These are phyloP conservation scores for Cutaneotrichosporon sp. DNA, from an alignment of 1,284 basidiomycete species.

Conservation along the genomic window DNA sequence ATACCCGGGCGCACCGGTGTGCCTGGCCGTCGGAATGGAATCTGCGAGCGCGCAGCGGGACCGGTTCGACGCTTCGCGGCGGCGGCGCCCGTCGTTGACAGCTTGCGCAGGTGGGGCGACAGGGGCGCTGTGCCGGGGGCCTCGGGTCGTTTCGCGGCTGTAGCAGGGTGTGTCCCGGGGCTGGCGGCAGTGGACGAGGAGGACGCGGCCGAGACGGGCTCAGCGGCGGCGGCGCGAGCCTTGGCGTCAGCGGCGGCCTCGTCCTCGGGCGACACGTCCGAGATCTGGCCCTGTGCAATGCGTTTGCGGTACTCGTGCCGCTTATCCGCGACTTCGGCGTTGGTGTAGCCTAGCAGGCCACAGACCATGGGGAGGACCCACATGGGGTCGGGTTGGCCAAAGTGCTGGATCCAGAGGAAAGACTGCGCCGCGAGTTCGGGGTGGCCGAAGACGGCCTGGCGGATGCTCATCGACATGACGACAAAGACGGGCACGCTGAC, in stretches of 20 bases:
- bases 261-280: too few relatives aligned
- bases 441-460: constrained; percentile 30
- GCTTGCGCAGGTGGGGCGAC: neutral
- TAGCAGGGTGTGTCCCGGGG: neutral
- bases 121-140: neutral
- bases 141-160: neutral
- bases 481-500: constrained; percentile 49
- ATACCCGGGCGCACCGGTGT: too few relatives aligned
- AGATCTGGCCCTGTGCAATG: too few relatives aligned
- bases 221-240: neutral
- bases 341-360: constrained; percentile 39
- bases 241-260: neutral
- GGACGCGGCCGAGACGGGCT: neutral
- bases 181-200: neutral
- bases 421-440: constrained; percentile 31
- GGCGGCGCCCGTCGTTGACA: neutral
- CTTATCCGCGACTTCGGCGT: constrained; percentile 40
- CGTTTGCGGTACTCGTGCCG: constrained; percentile 19
- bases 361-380: constrained; percentile 42
- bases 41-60: too few relatives aligned
- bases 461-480: constrained; percentile 42
- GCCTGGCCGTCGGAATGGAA: too few relatives aligned
- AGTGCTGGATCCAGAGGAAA: constrained; percentile 41
- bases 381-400: constrained; percentile 42
- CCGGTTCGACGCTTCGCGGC: too few relatives aligned